These are phyloP conservation scores for Aspergillus heteromorphus DNA, from an alignment of 495 filamentous ascomycete species.

Conservation along the genomic window DNA sequence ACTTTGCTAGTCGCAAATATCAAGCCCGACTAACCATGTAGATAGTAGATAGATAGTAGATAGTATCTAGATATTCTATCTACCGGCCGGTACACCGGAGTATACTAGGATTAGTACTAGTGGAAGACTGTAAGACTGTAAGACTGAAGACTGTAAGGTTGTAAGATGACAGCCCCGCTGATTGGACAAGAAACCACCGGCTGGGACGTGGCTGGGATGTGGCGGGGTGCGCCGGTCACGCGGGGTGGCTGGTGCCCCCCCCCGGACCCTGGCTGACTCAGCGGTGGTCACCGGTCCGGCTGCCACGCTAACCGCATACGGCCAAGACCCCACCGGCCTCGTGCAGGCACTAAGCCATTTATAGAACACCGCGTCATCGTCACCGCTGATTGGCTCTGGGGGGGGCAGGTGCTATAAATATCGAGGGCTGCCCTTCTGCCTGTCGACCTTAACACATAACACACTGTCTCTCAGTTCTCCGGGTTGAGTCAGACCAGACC, in stretches of 20 bases:
- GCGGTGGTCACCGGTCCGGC: not conserved
- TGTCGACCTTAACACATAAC: no score
- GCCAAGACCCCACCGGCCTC: not conserved
- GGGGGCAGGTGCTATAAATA: not conserved
- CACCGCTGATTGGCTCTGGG: not conserved
- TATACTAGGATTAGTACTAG: no score
- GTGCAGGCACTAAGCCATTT: not conserved
- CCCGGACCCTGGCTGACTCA: not conserved
- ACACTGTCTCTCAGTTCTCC: no score
- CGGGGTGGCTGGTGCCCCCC: not conserved
- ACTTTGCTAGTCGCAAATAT: no score
- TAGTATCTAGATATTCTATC: not conserved
- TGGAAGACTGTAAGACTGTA: no score
- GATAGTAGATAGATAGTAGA: not conserved
- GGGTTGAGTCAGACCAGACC: no score
- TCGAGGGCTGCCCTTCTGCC: not conserved
- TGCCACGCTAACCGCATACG: not conserved
- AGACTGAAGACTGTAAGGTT: no score
- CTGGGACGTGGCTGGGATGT: not conserved
- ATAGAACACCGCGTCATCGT: not conserved
- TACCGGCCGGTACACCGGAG: no score
- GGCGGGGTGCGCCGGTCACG: not conserved
- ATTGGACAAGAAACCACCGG: not conserved
- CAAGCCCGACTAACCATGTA: no score
- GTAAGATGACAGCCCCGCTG: no score